A percentile compares a stretch with the other conserved stretches of the same genome.
These are phyloP conservation scores for Balamuthia mandrillaris DNA, from an alignment of 208 protist species.

Conservation along the genomic window DNA sequence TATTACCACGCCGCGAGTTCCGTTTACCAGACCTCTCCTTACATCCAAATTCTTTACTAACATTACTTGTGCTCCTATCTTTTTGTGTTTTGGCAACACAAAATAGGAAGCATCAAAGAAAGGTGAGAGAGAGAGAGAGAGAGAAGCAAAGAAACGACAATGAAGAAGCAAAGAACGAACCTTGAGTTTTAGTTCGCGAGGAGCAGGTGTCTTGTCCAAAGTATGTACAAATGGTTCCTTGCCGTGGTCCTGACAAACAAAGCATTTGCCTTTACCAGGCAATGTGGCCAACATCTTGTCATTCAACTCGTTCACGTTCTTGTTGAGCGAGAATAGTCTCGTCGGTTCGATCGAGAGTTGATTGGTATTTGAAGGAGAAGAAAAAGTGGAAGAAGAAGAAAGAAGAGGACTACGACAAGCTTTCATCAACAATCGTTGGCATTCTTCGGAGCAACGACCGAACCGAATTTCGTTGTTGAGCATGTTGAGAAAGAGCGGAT, in stretches of 20 bases:
- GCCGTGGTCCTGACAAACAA: neutral
- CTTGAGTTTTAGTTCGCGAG: too few relatives aligned
- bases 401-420: neutral
- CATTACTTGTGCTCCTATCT: too few relatives aligned
- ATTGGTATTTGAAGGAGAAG: neutral
- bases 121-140: too few relatives aligned
- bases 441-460: neutral
- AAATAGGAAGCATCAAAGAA: too few relatives aligned
- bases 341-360: neutral
- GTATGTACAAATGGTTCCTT: neutral
- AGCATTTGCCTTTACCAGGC: neutral
- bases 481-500: too few relatives aligned
- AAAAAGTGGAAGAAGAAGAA: neutral
- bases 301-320: neutral
- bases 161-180: too few relatives aligned
- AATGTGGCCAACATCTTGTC: neutral
- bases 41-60: too few relatives aligned
- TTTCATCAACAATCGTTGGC: neutral
- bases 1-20: conserved; percentile 41
- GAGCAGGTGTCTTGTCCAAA: too few relatives aligned
- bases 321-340: neutral
- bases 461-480: neutral
- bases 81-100: too few relatives aligned
- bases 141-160: too few relatives aligned
- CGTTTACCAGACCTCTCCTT: conserved; percentile 66